A percentile compares a stretch with the other conserved stretches of the same genome.
phyloP scores from a whole-genome alignment of 2,329 filamentous ascomycete species.

The Lachnellula cervina region DNA sequence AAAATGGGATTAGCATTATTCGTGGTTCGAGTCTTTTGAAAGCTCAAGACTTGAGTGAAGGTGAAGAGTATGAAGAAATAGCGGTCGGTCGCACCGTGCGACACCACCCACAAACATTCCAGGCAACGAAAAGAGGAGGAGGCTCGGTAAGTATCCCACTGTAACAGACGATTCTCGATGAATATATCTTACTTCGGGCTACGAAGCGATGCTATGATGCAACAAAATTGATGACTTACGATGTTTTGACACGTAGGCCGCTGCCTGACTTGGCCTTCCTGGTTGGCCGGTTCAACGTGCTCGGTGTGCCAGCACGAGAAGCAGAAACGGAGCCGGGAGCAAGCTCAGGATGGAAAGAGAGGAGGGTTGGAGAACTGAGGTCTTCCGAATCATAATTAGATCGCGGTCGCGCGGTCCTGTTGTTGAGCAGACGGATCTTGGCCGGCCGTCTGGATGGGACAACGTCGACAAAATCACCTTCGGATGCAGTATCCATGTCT shows the following conservation, averaged over 20 bases:
- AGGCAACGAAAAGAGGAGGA: constrained; percentile 14
- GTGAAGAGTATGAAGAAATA: constrained; percentile 6
- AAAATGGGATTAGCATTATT: constrained; percentile 21
- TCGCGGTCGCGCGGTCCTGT: constrained; percentile 14
- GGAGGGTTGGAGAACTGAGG: constrained; percentile 47
- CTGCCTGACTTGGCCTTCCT: constrained; percentile 59
- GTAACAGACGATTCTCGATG: constrained; percentile 7
- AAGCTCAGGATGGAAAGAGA: constrained; percentile 41
- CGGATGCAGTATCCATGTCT: constrained; percentile 19
- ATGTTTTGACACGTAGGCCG: constrained; percentile 57
- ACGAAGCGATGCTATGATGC: constrained; percentile 11
- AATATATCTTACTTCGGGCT: not conserved
- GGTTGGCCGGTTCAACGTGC: constrained; percentile 44
- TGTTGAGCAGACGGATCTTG: constrained; percentile 26
- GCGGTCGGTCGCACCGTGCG: constrained; percentile 23
- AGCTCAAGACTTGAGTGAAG: not conserved
- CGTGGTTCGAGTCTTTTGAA: not conserved
- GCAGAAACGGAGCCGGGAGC: constrained; percentile 43
- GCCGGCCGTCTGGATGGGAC: constrained; percentile 10
- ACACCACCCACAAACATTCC: constrained; percentile 16
- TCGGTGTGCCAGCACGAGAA: constrained; percentile 58
- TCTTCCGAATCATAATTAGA: constrained; percentile 49
- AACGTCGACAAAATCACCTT: constrained; percentile 21
- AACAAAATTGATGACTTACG: constrained; percentile 47
- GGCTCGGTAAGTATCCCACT: constrained; percentile 11